Evolutionary conservation across 2,329 filamentous ascomycete genomes (phyloP), one percentile per base, ranked within the genome.

Genomic region (Colletotrichum somersetense): DNA sequence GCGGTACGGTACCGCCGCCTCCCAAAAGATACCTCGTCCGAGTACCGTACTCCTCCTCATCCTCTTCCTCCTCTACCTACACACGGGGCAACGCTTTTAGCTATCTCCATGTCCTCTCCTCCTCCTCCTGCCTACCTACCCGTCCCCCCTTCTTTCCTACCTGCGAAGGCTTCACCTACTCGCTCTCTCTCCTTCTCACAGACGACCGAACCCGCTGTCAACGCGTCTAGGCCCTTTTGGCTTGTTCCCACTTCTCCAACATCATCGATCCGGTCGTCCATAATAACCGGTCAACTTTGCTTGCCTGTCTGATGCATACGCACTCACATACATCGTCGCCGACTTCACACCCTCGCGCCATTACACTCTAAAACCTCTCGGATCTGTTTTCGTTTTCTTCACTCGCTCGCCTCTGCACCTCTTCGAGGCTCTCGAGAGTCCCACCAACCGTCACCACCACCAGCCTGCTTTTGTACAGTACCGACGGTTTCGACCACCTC

Each of bases 41-140:
- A 50, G 59, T 52, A 62, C 58, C 35, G 59, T 52, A 62, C 42
- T 48, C 40, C 11, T 46, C 26, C 58, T 35, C 30, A 20, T 42
- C 35, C 35, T 42, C n/a, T 11, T 35, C 30, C 18, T 26, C n/a
- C 35, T 42, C 35, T 10, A 26, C 26, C 11, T 11, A 12, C 23
- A 3, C 6, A 38, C 53, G 30, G 53, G 33, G 53, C 33, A 58
- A 62, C 57, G 62, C 67, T 66, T 66, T 66, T 73, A 59, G 63
- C 72, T 72, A 56, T 63, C 68, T 72, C 42, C 42, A 57, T 63
- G 59, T 64, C 57, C 65, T 71, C 68, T 67, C 56, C 67, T 61
- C 61, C 46, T 26, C 26, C 26, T 26, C 26, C 30, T 30, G 4
- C 30, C 30, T 30, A 62, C 59, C 46, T 67, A 71, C 64, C 68